Conservation (phyloP, 2,329 filamentous ascomycete genomes). For the Aspergillus ochraceus region DNA sequence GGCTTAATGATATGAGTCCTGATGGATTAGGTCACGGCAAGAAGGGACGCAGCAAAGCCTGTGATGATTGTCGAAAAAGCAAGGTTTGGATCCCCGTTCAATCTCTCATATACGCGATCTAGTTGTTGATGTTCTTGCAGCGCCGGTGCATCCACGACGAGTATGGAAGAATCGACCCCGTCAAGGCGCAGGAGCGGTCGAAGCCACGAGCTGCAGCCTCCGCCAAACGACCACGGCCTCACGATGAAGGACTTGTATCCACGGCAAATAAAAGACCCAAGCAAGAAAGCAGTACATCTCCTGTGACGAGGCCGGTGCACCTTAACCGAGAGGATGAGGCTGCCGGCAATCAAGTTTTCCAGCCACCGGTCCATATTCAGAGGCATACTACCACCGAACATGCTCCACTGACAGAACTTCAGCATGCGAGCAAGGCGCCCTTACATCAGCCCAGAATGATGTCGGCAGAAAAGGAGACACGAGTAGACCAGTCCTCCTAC, state of each 20-base stretch:
- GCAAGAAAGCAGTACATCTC: slow-evolving; percentile 31
- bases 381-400: slow-evolving; percentile 10
- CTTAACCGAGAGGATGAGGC: slow-evolving; percentile 21
- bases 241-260: slow-evolving; percentile 38
- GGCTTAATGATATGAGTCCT: slow-evolving; percentile 31
- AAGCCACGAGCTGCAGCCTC: slow-evolving; percentile 59
- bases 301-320: slow-evolving; percentile 23
- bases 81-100: slow-evolving; percentile 51
- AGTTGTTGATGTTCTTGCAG: slow-evolving; percentile 37
- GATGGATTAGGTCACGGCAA: slow-evolving; percentile 46
- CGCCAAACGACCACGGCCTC: slow-evolving; percentile 54
- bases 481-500: slow-evolving; percentile 31
- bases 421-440: slow-evolving; percentile 9
- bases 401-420: background rate
- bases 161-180: slow-evolving; percentile 62
- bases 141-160: slow-evolving; percentile 68
- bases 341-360: slow-evolving; percentile 14
- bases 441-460: slow-evolving; percentile 16
- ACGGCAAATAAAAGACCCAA: slow-evolving; percentile 34
- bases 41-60: slow-evolving; percentile 63
- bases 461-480: slow-evolving; percentile 19
- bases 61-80: slow-evolving; percentile 66
- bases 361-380: slow-evolving; percentile 15
- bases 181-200: slow-evolving; percentile 62
- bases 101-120: slow-evolving; percentile 17